phyloP scores from a whole-genome alignment of 2,329 filamentous ascomycete genomes.

The Fusarium sororula region DNA sequence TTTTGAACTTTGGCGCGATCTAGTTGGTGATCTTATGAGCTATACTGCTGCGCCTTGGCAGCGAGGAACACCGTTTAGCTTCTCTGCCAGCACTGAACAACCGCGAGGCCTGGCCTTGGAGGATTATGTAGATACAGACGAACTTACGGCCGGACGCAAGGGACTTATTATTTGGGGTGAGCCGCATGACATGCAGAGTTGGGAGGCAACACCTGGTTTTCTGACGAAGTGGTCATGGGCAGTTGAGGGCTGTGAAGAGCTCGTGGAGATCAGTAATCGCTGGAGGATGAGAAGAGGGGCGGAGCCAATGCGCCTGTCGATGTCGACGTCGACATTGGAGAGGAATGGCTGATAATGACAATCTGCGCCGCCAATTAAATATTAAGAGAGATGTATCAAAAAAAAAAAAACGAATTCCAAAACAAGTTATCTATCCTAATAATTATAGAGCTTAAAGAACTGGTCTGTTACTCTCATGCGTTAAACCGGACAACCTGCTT shows the following conservation, averaged over 20 bases:
- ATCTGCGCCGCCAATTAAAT: fast-evolving
- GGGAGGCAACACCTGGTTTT: background rate
- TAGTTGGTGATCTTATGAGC: background rate
- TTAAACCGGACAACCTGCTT: background rate
- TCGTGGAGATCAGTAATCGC: background rate
- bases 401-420: fast-evolving
- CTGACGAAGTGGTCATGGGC: background rate
- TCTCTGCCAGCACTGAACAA: fast-evolving
- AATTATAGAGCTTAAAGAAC: background rate
- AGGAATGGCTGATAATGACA: fast-evolving
- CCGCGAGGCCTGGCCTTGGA: fast-evolving
- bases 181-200: background rate
- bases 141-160: background rate
- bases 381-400: fast-evolving
- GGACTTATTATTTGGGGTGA: background rate
- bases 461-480: fast-evolving
- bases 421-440: background rate
- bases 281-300: background rate
- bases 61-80: background rate
- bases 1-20: background rate
- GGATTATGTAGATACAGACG: background rate
- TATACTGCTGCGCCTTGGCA: background rate
- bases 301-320: slow-evolving; percentile 42
- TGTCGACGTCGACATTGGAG: fast-evolving
- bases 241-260: background rate